These are phyloP conservation scores for Cetraspora pellucida DNA, from an alignment of 192 early-diverging fungal genomes.

Conservation along the genomic window DNA sequence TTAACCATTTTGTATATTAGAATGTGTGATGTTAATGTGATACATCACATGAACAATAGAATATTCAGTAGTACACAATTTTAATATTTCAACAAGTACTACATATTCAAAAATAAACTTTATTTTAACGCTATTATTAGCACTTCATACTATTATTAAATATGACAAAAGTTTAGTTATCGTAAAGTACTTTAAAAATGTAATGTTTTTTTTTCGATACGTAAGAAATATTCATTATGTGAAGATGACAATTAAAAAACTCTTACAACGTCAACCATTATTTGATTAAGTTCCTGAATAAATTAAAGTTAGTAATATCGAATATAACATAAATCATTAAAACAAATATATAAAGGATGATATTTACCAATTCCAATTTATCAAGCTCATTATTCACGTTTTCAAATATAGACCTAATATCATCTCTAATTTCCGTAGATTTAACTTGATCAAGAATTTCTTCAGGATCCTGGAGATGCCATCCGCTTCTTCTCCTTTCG, in stretches of 20 bases:
- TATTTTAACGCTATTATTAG: no score
- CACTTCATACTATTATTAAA: no score
- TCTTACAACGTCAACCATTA: constrained; percentile 42
- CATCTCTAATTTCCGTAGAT: constrained; percentile 26
- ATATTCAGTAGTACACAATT: no score
- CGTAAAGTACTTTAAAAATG: no score
- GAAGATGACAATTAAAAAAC: constrained; percentile 25
- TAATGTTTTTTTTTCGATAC: no score
- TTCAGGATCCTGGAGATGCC: constrained; percentile 24
- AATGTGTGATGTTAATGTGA: no score
- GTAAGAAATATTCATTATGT: no score
- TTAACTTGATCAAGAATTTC: constrained; percentile 31
- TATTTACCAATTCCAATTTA: constrained; percentile 38
- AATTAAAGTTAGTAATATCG: not conserved
- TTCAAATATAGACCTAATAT: constrained; percentile 33
- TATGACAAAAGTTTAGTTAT: no score
- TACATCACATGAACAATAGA: no score
- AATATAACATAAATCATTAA: not conserved
- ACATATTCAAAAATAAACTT: no score
- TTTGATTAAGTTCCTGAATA: constrained; percentile 39
- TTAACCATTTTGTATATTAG: no score
- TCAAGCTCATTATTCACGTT: constrained; percentile 29
- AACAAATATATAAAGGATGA: not conserved
- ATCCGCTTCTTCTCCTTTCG: constrained; percentile 29
- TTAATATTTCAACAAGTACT: no score